A percentile compares a stretch with the other conserved stretches of the same genome.
Conservation (phyloP, 495 filamentous ascomycete species). For the Penicillium soppii region DNA sequence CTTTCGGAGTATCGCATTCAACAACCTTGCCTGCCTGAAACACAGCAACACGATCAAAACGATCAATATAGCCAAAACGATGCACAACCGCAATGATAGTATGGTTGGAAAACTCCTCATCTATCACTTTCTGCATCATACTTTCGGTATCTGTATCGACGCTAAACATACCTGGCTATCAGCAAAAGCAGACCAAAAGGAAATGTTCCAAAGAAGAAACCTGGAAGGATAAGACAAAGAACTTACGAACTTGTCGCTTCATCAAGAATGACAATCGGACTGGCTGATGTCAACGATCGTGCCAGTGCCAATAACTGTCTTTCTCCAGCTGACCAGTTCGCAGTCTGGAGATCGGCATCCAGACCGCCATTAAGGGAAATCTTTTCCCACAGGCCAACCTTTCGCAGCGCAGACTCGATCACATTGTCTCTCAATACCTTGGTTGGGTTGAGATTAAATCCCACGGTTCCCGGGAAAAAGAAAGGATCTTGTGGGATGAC, state of each 20-base stretch:
- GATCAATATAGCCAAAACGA: conserved; percentile 45
- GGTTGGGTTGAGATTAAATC: conserved; percentile 47
- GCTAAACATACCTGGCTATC: too few species aligned
- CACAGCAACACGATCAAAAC: conserved; percentile 38
- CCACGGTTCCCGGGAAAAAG: conserved; percentile 45
- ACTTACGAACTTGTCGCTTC: neutral
- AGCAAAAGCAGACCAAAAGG: too few species aligned
- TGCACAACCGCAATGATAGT: conserved; percentile 58
- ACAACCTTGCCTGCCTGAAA: conserved; percentile 25
- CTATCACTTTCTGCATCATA: conserved; percentile 48
- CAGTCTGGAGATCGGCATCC: conserved; percentile 30
- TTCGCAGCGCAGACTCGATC: conserved; percentile 20
- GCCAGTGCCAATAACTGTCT: neutral
- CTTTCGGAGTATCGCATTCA: neutral
- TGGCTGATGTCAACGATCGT: neutral
- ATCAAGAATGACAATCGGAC: neutral
- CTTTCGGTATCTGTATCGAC: conserved; percentile 48
- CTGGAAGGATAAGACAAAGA: too few species aligned
- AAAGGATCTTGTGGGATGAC: conserved; percentile 55
- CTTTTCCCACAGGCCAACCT: conserved; percentile 38
- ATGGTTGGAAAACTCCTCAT: conserved; percentile 44
- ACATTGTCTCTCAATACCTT: conserved; percentile 24
- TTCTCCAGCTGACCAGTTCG: conserved; percentile 26
- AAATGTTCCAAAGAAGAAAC: too few species aligned
- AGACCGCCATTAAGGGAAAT: conserved; percentile 42